phyloP scores from a whole-genome alignment of 768 basidiomycete species.

The Neoboletus subvelutipes region DNA sequence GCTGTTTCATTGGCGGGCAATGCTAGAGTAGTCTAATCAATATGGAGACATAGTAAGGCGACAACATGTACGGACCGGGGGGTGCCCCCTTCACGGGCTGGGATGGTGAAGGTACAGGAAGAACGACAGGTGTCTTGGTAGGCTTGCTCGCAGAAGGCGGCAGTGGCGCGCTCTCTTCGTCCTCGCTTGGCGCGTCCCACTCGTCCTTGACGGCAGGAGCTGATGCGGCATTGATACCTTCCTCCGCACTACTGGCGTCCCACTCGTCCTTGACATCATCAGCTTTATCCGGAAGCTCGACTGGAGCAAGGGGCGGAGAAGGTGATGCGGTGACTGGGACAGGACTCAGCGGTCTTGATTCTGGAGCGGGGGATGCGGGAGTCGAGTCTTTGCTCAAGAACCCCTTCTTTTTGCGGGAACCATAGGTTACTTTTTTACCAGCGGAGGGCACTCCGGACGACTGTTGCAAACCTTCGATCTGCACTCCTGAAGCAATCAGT shows the following conservation, averaged over 20 bases:
- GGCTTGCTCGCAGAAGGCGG: conserved; percentile 16
- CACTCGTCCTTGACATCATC: conserved; percentile 50
- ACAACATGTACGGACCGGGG: conserved; percentile 11
- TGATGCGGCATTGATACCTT: conserved; percentile 29
- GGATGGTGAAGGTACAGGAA: background rate
- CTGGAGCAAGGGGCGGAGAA: conserved; percentile 26
- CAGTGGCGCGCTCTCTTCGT: conserved; percentile 40
- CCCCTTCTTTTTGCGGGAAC: conserved; percentile 78
- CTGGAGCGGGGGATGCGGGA: conserved; percentile 48
- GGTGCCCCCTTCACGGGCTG: conserved; percentile 4
- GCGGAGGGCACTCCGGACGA: conserved; percentile 39
- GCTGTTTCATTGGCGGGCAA: too few species aligned
- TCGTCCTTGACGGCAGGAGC: conserved; percentile 46
- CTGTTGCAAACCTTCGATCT: conserved; percentile 86
- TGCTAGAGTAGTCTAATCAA: conserved; percentile 1
- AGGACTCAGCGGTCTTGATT: conserved; percentile 52
- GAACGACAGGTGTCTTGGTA: conserved; percentile 5
- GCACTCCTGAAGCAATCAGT: conserved; percentile 83
- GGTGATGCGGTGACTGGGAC: conserved; percentile 24
- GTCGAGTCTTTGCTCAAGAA: conserved; percentile 39
- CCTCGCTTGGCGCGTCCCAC: conserved; percentile 72
- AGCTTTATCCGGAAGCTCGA: conserved; percentile 25
- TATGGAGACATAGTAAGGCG: background rate
- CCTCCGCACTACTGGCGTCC: conserved; percentile 50
- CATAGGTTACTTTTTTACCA: conserved; percentile 77